These are phyloP conservation scores for Globisporangium polare DNA, from an alignment of 352 stramenopile species.

Conservation along the genomic window DNA sequence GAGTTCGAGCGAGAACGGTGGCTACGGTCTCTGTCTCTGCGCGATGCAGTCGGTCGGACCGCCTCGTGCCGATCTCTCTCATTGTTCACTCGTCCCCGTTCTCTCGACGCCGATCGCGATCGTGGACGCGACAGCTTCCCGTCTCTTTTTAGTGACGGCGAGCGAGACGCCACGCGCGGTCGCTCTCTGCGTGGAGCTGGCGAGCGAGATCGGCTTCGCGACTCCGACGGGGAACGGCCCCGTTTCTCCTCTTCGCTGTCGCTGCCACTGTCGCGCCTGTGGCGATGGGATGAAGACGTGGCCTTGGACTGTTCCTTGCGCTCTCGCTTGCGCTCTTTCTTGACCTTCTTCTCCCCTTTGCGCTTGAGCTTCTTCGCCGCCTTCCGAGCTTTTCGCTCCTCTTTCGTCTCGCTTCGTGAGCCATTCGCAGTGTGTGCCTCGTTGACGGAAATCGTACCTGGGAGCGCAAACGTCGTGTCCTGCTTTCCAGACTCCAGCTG, in stretches of 20 bases:
- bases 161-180: neutral
- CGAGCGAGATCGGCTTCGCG: conserved; percentile 1
- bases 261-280: neutral
- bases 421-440: neutral
- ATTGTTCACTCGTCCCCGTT: neutral
- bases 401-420: conserved; percentile 17
- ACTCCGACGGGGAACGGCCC: neutral
- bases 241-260: neutral
- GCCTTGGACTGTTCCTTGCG: conserved; percentile 35
- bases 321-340: conserved; percentile 66
- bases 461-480: conserved; percentile 63
- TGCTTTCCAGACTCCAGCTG: conserved; percentile 41
- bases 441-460: conserved; percentile 26
- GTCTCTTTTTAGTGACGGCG: neutral
- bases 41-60: neutral
- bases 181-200: neutral
- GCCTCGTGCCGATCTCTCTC: neutral
- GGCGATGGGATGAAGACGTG: neutral
- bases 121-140: neutral
- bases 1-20: neutral
- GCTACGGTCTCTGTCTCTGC: neutral
- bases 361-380: conserved; percentile 43
- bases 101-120: conserved; percentile 2
- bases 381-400: conserved; percentile 44
- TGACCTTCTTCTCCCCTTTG: conserved; percentile 59